Base-by-base conservation (phyloP, 495 filamentous ascomycete species). In the Podospora pseudoanserina region DNA sequence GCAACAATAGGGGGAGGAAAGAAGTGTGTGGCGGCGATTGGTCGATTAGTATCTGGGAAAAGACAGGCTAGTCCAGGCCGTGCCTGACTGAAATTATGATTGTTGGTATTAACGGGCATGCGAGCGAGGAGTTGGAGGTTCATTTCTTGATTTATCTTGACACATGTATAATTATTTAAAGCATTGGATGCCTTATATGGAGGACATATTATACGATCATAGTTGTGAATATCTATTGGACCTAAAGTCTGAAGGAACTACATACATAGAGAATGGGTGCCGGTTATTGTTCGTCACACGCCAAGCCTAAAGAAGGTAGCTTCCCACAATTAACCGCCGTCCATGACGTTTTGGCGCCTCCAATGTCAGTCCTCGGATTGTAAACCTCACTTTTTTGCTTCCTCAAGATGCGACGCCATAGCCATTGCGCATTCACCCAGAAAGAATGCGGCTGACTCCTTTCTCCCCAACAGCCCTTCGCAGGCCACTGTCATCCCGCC, bases 391-490 rank as follows among this genome's bases (percentile, higher is more conserved):
- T 49, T 49, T 49, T 49, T 49, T 49, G 39, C 39, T 49, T 49
- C 15, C 39, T 49, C 39, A 16, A 49, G 15, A 49, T 49, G 39
- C 39, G 39, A 49, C 13, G 13, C 2, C 39, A 49, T 16, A 49
- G 9, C 39, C 39, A 11, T 13, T 58, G n/a, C n/a, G 55, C 55
- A 20, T 58, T 19, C 55, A 19, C 67, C 66, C 67, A 58, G 2
- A 62, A 61, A 79, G 75, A 64, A 79, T 79, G 77, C 74, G 77
- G 75, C 67, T 74, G 73, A 76, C 63, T 0, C 73, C 20, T 19
- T 68, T 27, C 55, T 67, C 62, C 65, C 57, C 72, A 71, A 64
- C 64, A 72, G 68, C 60, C 19, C 5, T 62, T 62, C 72, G 65
- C 72, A 67, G 64, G 9, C 55, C 64, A 20, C 62, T 34, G 23